Conservation (phyloP, 2,329 filamentous ascomycete species). For the Fusarium sp. region DNA sequence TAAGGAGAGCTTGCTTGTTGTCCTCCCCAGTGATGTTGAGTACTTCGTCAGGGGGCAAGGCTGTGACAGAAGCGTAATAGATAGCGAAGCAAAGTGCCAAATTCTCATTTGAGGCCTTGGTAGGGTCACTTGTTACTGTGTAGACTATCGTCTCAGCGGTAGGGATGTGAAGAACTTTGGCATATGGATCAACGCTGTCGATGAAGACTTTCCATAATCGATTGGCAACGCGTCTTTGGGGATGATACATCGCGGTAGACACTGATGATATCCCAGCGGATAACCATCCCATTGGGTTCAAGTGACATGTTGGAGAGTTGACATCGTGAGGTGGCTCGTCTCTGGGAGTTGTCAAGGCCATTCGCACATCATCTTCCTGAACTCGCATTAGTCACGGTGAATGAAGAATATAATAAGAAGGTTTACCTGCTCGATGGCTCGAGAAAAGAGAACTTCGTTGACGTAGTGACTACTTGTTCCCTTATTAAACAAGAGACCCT, state of each 20-base stretch:
- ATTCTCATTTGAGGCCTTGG: slow-evolving; percentile 41
- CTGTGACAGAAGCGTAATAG: slow-evolving; percentile 61
- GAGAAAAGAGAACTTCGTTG: slow-evolving; percentile 54
- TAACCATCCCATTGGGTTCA: slow-evolving; percentile 52
- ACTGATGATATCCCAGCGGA: slow-evolving; percentile 41
- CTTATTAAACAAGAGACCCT: slow-evolving; percentile 49
- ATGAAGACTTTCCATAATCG: slow-evolving; percentile 50
- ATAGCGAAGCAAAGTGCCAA: slow-evolving; percentile 61
- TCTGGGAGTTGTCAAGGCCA: slow-evolving; percentile 38
- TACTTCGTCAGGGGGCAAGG: slow-evolving; percentile 56
- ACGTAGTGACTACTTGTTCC: slow-evolving; percentile 53
- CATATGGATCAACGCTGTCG: slow-evolving; percentile 47
- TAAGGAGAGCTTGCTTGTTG: slow-evolving; percentile 40
- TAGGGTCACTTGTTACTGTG: slow-evolving; percentile 49
- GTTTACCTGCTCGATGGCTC: slow-evolving; percentile 52
- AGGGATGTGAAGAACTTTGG: slow-evolving; percentile 49
- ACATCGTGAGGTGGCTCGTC: slow-evolving; percentile 3
- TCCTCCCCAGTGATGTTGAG: slow-evolving; percentile 42
- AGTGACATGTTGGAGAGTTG: slow-evolving; percentile 39
- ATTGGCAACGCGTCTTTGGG: slow-evolving; percentile 44
- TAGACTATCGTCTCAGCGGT: slow-evolving; percentile 51
- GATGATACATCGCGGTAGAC: slow-evolving; percentile 40
- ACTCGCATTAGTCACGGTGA: background rate
- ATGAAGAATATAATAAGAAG: too few relatives aligned
- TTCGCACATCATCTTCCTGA: slow-evolving; percentile 45